Evolutionary conservation across 495 filamentous ascomycete species (phyloP), one percentile per base, ranked within the genome.

Genomic region (Aspergillus homomorphus): DNA sequence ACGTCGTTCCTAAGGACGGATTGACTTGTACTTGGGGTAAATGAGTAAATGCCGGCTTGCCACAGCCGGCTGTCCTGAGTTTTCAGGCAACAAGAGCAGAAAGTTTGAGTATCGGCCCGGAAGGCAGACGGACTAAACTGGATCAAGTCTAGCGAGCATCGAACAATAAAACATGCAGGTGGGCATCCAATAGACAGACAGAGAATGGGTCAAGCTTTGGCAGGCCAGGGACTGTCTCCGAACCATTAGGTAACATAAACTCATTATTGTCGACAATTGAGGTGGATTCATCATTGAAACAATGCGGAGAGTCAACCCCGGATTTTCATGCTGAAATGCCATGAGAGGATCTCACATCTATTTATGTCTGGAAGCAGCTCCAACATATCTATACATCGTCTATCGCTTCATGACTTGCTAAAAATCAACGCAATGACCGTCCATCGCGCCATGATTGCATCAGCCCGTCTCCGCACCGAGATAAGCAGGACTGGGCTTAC

Each of bases 161-260:
- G 24, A 12, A 12, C 24, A 22, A 22, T 10, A 44, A 8, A 22
- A 19, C 44, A 19, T 48, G 45, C 45, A 22, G 45, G 7, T 10
- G 18, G 18, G 5, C n/a, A 21, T 21, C 19, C 45, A 48, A 48
- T 48, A 19, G 24, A 5, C 45, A 21, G 12, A 22, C 7, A 19
- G 19, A 48, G n/a, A 22, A 48, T 50, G 46, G 46, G 46, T 50
- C 46, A 26, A 50, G 46, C 21, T 50, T 50, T 50, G 10, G 12
- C 15, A 28, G 28, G 33, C 12, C 48, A 18, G 28, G 23, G 23
- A 51, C 24, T 7, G 48, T 28, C 15, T 28, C 24, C 23, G 30
- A 30, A 9, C 24, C 48, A 51, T 51, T 51, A 51, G 48, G 48
- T 51, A 51, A 51, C 48, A 38, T 38, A 38, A 38, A 38, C 33